Evolutionary conservation across 2,329 filamentous ascomycete species (phyloP).

Genomic region (Chlorencoelia australis): DNA sequence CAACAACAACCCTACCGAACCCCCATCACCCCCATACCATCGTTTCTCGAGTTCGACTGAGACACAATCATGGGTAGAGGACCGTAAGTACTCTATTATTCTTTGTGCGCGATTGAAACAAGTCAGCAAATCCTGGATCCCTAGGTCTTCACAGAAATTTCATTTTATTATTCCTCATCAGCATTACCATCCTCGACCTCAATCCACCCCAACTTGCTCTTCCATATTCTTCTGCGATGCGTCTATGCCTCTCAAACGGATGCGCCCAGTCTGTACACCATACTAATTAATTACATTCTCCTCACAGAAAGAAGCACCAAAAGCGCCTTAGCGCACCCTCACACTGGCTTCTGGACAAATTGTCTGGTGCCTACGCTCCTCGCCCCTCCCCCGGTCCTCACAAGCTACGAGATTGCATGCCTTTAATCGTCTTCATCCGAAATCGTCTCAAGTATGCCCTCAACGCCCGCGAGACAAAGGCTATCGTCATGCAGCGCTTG

Average conservation of each 20-base stretch:
- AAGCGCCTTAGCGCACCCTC: slow-evolving; percentile 98
- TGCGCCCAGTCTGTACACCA: no score
- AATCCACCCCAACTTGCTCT: background rate
- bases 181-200: no score
- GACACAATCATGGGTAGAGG: slow-evolving; percentile 38
- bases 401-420: slow-evolving; percentile 99
- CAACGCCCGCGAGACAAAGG: slow-evolving; percentile 94
- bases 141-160: no score
- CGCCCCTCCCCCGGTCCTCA: slow-evolving; percentile 77
- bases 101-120: no score
- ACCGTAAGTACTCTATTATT: slow-evolving; percentile 24
- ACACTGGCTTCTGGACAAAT: slow-evolving; percentile 99
- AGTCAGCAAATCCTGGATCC: no score
- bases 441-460: slow-evolving; percentile 98
- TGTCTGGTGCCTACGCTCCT: slow-evolving; percentile 80
- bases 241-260: no score
- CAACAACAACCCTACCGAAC: slow-evolving; percentile 8
- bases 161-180: no score
- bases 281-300: slow-evolving; percentile 3
- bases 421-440: slow-evolving; percentile 96
- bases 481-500: slow-evolving; percentile 98
- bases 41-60: slow-evolving; percentile 13
- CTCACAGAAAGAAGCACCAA: slow-evolving; percentile 90
- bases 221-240: no score
- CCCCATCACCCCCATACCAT: slow-evolving; percentile 4